Conservation (phyloP, 768 basidiomycete species). For the Dendrothele bispora region DNA sequence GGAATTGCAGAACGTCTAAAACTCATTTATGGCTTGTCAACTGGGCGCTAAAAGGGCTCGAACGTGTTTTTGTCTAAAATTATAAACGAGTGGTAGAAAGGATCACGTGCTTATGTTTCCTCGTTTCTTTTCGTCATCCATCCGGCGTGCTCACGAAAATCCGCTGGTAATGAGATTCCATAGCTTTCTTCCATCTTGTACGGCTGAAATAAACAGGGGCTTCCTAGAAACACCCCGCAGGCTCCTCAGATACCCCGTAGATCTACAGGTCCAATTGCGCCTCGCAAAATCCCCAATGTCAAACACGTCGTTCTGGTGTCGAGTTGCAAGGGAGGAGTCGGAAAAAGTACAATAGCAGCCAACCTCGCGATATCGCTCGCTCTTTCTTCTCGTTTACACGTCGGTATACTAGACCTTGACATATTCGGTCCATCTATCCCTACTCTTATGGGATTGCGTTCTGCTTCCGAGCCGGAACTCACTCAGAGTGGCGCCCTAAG, state of each 20-base stretch:
- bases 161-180: no score
- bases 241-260: conserved; percentile 62
- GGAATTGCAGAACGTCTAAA: no score
- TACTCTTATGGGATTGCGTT: conserved; percentile 86
- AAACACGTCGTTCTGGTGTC: conserved; percentile 82
- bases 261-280: conserved; percentile 48
- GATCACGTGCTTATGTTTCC: no score
- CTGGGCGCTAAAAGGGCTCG: no score
- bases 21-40: no score
- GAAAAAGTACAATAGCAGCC: conserved; percentile 94
- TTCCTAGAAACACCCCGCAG: conserved; percentile 17
- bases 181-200: no score
- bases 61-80: no score
- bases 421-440: conserved; percentile 95
- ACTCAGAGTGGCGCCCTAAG: conserved; percentile 71
- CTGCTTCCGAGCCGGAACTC: conserved; percentile 73
- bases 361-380: conserved; percentile 82
- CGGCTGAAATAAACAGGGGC: no score
- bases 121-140: no score
- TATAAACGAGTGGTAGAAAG: no score
- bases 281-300: conserved; percentile 67
- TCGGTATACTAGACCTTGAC: conserved; percentile 92
- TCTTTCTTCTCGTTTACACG: conserved; percentile 50
- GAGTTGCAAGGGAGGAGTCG: conserved; percentile 94
- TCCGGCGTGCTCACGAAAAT: no score